Conservation (phyloP, 192 early-diverging fungal genomes). For the Coemansia sp. region DNA sequence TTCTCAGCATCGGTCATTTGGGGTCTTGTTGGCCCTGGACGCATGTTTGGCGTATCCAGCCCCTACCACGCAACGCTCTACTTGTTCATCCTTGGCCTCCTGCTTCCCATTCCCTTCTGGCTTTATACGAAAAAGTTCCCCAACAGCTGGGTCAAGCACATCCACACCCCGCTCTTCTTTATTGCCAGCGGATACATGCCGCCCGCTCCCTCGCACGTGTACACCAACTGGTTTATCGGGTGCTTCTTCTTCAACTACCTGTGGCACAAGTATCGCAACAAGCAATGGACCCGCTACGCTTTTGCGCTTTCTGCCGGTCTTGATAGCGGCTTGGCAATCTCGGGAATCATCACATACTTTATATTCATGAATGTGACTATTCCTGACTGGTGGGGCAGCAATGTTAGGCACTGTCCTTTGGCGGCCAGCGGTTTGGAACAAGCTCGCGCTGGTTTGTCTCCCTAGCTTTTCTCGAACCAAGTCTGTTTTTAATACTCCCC, state of each 20-base stretch:
- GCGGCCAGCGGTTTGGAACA: constrained; percentile 18
- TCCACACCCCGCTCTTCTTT: constrained; percentile 74
- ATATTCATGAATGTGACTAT: constrained; percentile 42
- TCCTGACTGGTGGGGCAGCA: constrained; percentile 53
- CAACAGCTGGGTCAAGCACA: constrained; percentile 61
- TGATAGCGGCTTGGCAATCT: constrained; percentile 58
- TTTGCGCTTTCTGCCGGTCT: constrained; percentile 62
- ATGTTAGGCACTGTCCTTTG: constrained; percentile 41
- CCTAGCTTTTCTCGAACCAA: background rate
- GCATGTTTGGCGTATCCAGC: constrained; percentile 66
- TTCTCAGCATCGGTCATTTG: constrained; percentile 78
- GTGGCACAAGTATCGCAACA: constrained; percentile 64
- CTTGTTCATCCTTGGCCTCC: constrained; percentile 63
- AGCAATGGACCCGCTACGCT: constrained; percentile 66
- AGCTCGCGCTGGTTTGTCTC: background rate
- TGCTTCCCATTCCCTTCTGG: constrained; percentile 75
- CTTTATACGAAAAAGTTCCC: constrained; percentile 64
- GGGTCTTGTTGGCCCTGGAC: constrained; percentile 75
- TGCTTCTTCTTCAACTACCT: constrained; percentile 74
- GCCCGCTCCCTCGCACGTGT: constrained; percentile 59
- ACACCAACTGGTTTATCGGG: constrained; percentile 57
- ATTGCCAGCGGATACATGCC: constrained; percentile 64
- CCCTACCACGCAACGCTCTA: constrained; percentile 57
- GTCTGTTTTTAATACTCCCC: background rate
- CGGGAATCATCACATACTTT: constrained; percentile 52